These are phyloP conservation scores for Talaromyces sp. DNA, from an alignment of 2,329 filamentous ascomycete species.

Conservation along the genomic window DNA sequence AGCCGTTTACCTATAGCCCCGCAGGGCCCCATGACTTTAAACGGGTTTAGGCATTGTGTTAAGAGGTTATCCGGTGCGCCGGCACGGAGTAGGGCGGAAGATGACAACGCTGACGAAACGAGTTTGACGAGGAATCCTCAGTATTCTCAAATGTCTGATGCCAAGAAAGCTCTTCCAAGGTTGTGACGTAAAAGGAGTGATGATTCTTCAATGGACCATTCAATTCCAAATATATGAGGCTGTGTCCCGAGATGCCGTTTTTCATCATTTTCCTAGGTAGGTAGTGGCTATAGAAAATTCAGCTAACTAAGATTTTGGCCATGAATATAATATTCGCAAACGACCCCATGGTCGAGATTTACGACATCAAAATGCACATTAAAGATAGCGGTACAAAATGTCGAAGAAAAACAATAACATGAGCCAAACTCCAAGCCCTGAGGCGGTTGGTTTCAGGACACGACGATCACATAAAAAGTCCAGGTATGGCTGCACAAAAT, in stretches of 20 bases:
- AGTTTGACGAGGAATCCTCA: background rate
- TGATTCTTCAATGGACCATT: background rate
- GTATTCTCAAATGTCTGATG: background rate
- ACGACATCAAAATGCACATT: background rate
- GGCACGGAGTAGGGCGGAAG: background rate
- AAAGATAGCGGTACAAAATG: background rate
- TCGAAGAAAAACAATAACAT: background rate
- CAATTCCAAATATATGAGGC: slow-evolving; percentile 18
- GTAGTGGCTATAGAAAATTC: background rate
- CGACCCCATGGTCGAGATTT: background rate
- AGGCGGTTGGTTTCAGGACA: slow-evolving; percentile 21
- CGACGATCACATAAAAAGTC: slow-evolving; percentile 35
- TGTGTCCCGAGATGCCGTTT: slow-evolving; percentile 10
- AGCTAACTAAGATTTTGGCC: no score
- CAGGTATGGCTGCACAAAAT: slow-evolving; percentile 35
- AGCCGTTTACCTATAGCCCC: background rate
- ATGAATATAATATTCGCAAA: background rate
- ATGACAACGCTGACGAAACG: background rate
- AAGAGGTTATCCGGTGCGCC: background rate
- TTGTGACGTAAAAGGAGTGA: background rate
- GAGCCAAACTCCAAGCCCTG: background rate
- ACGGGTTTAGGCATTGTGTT: background rate
- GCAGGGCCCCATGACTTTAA: background rate
- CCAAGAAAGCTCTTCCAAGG: slow-evolving; percentile 12
- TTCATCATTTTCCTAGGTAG: background rate